These are phyloP conservation scores for Aspergillus incahuasiensis DNA, from an alignment of 495 filamentous ascomycete species.

Conservation along the genomic window DNA sequence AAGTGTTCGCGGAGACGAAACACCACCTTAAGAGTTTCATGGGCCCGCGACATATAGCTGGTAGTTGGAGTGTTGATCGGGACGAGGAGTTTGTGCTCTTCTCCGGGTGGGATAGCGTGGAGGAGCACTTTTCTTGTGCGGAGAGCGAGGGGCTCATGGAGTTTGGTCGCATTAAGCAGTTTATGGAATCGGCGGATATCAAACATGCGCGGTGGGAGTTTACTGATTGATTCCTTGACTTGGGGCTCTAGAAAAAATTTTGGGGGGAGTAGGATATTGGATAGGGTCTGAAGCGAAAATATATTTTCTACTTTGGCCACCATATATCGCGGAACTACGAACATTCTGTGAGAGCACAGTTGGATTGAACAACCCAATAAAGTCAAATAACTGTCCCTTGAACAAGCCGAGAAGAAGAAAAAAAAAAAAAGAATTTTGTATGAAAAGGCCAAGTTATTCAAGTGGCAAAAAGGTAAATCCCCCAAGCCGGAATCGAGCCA, in stretches of 20 bases:
- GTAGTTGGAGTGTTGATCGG: slow-evolving; percentile 48
- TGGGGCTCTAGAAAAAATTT: too few species aligned
- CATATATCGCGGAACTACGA: too few species aligned
- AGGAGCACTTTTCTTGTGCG: slow-evolving; percentile 41
- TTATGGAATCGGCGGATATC: slow-evolving; percentile 34
- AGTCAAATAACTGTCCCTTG: too few species aligned
- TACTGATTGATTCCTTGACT: neutral
- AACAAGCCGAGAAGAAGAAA: too few species aligned
- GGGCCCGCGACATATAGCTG: slow-evolving; percentile 31
- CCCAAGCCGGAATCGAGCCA: neutral
- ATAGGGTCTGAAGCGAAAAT: too few species aligned
- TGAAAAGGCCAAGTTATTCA: too few species aligned
- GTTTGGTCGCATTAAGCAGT: slow-evolving; percentile 21
- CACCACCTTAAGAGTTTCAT: slow-evolving; percentile 31
- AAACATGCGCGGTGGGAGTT: slow-evolving; percentile 30
- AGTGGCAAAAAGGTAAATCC: too few species aligned
- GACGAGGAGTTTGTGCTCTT: slow-evolving; percentile 46
- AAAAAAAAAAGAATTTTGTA: too few species aligned
- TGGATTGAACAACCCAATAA: too few species aligned
- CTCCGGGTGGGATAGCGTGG: slow-evolving; percentile 45
- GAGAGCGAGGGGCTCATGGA: slow-evolving; percentile 29
- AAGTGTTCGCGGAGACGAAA: slow-evolving; percentile 26
- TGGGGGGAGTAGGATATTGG: too few species aligned
- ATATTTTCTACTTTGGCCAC: too few species aligned
- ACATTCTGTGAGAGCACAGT: too few species aligned